Evolutionary conservation across 129 eudicot species (phyloP).

Genomic region (Artemisia tridentata): DNA sequence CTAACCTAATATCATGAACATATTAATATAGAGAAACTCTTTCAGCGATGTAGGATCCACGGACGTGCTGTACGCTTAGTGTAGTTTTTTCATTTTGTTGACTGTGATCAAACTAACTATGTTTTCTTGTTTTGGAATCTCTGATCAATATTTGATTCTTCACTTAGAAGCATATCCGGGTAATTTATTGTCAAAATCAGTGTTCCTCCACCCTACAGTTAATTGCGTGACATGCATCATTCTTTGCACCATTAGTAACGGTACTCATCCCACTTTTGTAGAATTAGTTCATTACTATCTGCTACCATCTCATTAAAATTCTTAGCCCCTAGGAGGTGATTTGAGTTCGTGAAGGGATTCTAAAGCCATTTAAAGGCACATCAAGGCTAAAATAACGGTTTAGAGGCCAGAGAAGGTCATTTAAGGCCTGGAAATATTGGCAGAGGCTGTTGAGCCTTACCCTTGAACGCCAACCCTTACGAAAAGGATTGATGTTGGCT

Average conservation of each 20-base stretch:
- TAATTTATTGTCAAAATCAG: too few species aligned
- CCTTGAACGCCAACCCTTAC: not conserved
- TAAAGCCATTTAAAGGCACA: conserved; percentile 3
- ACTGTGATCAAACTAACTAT: too few species aligned
- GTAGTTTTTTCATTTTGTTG: too few species aligned
- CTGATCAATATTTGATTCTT: conserved; percentile 10
- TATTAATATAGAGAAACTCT: conserved; percentile 7
- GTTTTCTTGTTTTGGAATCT: not conserved
- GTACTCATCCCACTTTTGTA: not conserved
- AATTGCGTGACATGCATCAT: not conserved
- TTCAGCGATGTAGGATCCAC: conserved; percentile 5
- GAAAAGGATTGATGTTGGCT: too few species aligned
- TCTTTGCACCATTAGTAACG: conserved; percentile 17
- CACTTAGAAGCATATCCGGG: conserved; percentile 13
- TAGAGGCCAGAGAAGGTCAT: not conserved
- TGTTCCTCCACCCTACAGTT: too few species aligned
- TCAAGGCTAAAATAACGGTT: too few species aligned
- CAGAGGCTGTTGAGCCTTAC: too few species aligned
- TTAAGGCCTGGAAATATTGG: not conserved
- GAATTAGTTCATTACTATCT: conserved; percentile 10
- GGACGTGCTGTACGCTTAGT: too few species aligned
- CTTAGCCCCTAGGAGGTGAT: conserved; percentile 1
- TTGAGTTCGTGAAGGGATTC: conserved; percentile 17
- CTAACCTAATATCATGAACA: not conserved
- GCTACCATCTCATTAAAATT: not conserved